Conservation (phyloP, 208 protist genomes). For the Zelonia costaricensis region DNA sequence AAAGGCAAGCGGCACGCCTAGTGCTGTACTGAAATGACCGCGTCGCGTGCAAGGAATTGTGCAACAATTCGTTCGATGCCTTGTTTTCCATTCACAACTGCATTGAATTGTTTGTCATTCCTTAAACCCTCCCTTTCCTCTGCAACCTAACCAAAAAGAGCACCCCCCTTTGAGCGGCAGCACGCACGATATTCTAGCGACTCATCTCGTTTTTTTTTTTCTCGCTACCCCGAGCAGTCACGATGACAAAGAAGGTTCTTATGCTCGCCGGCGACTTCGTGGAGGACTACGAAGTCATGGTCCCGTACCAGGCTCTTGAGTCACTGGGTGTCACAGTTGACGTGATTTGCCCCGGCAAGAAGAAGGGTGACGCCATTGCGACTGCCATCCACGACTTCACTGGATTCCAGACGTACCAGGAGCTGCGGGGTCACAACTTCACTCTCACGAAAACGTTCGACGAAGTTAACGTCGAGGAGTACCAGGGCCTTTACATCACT, state of each 20-base stretch:
- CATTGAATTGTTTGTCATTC: too few species aligned
- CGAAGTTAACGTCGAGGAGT: slow-evolving; percentile 33
- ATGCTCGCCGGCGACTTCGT: slow-evolving; percentile 45
- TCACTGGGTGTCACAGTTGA: slow-evolving; percentile 29
- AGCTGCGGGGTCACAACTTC: slow-evolving; percentile 44
- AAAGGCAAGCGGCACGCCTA: too few species aligned
- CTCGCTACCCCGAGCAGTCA: too few species aligned
- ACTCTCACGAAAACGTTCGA: slow-evolving; percentile 32
- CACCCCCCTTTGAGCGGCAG: too few species aligned
- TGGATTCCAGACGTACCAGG: slow-evolving; percentile 36
- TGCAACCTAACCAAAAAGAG: too few species aligned
- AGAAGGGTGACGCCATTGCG: slow-evolving; percentile 24
- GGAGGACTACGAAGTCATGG: slow-evolving; percentile 47
- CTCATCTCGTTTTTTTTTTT: too few species aligned
- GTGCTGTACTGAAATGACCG: too few species aligned
- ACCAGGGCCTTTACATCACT: slow-evolving; percentile 36
- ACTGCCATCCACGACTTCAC: slow-evolving; percentile 39
- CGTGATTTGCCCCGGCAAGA: slow-evolving; percentile 35
- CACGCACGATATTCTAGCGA: too few species aligned
- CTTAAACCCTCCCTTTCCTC: too few species aligned
- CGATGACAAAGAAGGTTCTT: slow-evolving; percentile 36
- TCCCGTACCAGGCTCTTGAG: slow-evolving; percentile 35
- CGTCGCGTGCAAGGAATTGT: too few species aligned
- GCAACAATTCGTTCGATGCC: too few species aligned
- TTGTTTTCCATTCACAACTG: too few species aligned